Conservation (phyloP, 1,284 basidiomycete species). For the Boletellus dicymbophilus region DNA sequence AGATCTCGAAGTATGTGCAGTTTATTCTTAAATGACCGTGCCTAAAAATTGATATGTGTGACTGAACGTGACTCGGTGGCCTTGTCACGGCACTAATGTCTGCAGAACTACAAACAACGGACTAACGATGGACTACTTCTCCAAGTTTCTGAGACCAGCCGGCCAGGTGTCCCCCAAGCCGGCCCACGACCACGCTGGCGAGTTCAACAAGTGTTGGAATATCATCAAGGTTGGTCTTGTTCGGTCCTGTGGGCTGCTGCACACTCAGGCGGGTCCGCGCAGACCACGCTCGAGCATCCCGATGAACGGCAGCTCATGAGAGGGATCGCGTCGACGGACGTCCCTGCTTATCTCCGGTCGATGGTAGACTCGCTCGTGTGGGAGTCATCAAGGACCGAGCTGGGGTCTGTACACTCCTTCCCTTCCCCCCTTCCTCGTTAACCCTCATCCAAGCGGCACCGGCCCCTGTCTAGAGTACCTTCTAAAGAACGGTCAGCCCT, state of each 20-base stretch:
- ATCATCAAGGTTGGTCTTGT: slow-evolving; percentile 55
- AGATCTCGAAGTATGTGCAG: too few relatives aligned
- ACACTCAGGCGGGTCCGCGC: slow-evolving; percentile 11
- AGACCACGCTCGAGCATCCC: slow-evolving; percentile 77
- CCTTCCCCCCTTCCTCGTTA: slow-evolving; percentile 5
- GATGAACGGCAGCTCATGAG: slow-evolving; percentile 81
- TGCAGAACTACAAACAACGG: too few relatives aligned
- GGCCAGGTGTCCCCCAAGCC: slow-evolving; percentile 52
- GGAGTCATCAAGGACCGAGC: slow-evolving; percentile 81
- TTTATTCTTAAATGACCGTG: too few relatives aligned
- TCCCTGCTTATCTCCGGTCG: slow-evolving; percentile 76
- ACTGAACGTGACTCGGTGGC: too few relatives aligned
- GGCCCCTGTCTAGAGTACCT: slow-evolving; percentile 91
- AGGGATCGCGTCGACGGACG: slow-evolving; percentile 83
- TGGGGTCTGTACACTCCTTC: slow-evolving; percentile 62
- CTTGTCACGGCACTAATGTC: too few relatives aligned
- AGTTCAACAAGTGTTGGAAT: slow-evolving; percentile 76
- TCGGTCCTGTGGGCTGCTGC: background rate
- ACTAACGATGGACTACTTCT: slow-evolving; percentile 75
- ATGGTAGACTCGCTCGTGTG: slow-evolving; percentile 88
- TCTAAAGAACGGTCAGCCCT: slow-evolving; percentile 74
- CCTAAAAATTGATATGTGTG: too few relatives aligned
- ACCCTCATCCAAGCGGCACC: slow-evolving; percentile 58
- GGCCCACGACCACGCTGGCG: slow-evolving; percentile 61
- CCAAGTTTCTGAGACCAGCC: slow-evolving; percentile 69